Evolutionary conservation across 2,329 filamentous ascomycete species (phyloP), one percentile per base, ranked within the genome.

Genomic region (Beauveria rudraprayagi): DNA sequence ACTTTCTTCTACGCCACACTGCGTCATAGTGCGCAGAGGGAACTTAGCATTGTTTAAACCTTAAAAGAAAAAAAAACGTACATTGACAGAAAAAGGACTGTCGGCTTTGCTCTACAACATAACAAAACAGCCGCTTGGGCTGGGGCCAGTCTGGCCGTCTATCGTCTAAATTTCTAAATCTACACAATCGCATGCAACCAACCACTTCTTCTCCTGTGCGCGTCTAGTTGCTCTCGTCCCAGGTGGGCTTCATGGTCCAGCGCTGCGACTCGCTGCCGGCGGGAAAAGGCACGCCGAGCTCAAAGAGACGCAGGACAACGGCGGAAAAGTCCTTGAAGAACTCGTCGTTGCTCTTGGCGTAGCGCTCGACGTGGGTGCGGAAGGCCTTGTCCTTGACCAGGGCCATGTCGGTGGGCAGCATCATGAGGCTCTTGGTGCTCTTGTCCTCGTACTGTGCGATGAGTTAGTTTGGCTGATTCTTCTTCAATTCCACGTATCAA

Each of bases 321-420:
- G 86, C 83, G 14, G 87, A 81, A 75, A 97, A 99, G 74, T 97
- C 93, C 76, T 88, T 88, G 84, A 97, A 97, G 84, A 97, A 99
- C 56, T 80, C 80, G 61, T 92, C 89, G 75, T 90, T 91, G 77
- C 96, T 91, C 81, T 91, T 91, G 70, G 93, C 92, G 73, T 97
- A 97, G 74, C 87, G 85, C 76, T 96, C 86, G 34, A 93, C 90
- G 70, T 84, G 87, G 71, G 84, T 79, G 77, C 83, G 86, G 82
- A 97, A 95, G 67, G 80, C 81, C 83, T 93, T 93, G 78, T 97
- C 93, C 78, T 92, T 84, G 71, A 96, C 78, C 61, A 97, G 81
- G 61, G 88, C 89, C 77, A 95, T 86, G 72, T 99, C 93, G 66
- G 91, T 89, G 58, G 94, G 94, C 75, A 99, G 80, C 93, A 99